Evolutionary conservation across 2,329 filamentous ascomycete genomes (phyloP).

Genomic region (Colletotrichum spinosum): DNA sequence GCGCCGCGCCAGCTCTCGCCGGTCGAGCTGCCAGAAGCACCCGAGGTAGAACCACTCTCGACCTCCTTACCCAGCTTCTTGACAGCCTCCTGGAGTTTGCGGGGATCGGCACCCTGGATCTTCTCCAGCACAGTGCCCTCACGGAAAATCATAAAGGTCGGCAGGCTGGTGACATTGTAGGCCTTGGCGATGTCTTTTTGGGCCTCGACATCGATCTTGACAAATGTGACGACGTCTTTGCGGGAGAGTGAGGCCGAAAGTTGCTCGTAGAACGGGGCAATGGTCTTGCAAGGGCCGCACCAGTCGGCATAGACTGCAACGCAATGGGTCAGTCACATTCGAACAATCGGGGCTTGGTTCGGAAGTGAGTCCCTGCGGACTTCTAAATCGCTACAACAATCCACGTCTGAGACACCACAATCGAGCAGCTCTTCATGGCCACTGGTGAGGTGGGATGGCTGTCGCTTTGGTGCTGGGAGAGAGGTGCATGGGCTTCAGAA

Average conservation of each 20-base stretch:
- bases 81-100: constrained; percentile 77
- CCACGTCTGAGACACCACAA: background rate
- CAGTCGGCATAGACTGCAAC: constrained; percentile 85
- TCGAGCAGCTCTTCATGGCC: background rate
- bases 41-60: constrained; percentile 43
- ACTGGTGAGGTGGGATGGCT: background rate
- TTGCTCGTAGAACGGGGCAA: constrained; percentile 85
- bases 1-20: constrained; percentile 77
- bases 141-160: constrained; percentile 92
- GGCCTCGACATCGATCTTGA: constrained; percentile 85
- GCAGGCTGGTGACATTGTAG: constrained; percentile 81
- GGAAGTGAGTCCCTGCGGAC: background rate
- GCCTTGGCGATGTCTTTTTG: constrained; percentile 79
- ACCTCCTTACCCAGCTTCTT: constrained; percentile 78
- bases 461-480: constrained; percentile 41
- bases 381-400: background rate
- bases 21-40: constrained; percentile 57
- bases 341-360: background rate
- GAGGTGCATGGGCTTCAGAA: constrained; percentile 35
- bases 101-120: constrained; percentile 79
- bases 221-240: constrained; percentile 81
- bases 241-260: constrained; percentile 78
- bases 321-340: constrained; percentile 42
- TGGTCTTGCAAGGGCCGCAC: constrained; percentile 86
- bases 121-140: constrained; percentile 75